Percentiles rank a stretch among this genome's conserved stretches.
Evolutionary conservation across 169 alveolate genomes (phyloP).

Genomic region (Blepharisma undulans): DNA sequence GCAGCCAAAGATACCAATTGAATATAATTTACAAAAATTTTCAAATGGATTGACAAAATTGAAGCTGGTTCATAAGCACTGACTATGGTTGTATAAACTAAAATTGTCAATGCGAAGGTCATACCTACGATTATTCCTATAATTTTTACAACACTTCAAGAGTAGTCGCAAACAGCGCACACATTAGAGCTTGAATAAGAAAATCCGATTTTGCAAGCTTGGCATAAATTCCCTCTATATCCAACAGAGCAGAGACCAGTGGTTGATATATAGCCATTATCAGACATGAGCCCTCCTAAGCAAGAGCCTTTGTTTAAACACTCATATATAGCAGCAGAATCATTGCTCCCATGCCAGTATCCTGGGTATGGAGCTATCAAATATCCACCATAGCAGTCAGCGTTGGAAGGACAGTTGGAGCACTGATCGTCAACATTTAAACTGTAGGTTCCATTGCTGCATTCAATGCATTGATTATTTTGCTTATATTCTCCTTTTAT

Average conservation of each 20-base stretch:
- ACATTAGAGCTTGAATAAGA: not conserved
- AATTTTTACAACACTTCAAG: not conserved
- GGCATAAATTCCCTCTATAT: conserved; percentile 1
- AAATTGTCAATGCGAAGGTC: not conserved
- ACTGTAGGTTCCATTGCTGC: not conserved
- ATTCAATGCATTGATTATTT: not conserved
- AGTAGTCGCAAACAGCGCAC: not conserved
- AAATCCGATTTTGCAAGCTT: not conserved
- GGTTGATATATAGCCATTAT: not conserved
- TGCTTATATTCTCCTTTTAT: conserved; percentile 4
- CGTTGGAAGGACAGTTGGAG: conserved; percentile 31
- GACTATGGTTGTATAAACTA: not conserved
- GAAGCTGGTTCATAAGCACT: conserved; percentile 17
- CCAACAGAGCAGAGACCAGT: not conserved
- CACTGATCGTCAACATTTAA: not conserved
- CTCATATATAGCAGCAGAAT: conserved; percentile 34
- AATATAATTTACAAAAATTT: conserved; percentile 2
- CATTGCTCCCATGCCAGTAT: conserved; percentile 53
- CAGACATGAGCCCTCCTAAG: conserved; percentile 42
- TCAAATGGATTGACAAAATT: not conserved
- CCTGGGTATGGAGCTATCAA: conserved; percentile 56
- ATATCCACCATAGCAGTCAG: conserved; percentile 58
- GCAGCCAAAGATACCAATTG: not conserved
- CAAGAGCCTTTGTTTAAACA: conserved; percentile 48
- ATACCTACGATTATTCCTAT: not conserved